phyloP scores from a whole-genome alignment of 2,329 filamentous ascomycete species.

The Xylariaceae sp. region DNA sequence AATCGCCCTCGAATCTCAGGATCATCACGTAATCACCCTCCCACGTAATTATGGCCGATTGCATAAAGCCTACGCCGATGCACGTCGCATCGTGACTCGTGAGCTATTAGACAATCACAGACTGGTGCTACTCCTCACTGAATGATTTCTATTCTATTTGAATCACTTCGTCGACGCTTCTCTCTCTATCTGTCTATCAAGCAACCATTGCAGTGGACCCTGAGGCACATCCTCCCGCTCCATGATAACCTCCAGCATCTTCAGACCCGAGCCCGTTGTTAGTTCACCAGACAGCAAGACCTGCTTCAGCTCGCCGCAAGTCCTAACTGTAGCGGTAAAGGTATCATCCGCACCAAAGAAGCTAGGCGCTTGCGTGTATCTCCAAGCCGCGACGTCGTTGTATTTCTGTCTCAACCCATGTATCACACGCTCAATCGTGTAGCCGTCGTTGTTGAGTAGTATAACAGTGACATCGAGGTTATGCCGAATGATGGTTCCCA shows the following conservation, averaged over 20 bases:
- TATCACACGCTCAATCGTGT: slow-evolving; percentile 58
- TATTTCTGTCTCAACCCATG: slow-evolving; percentile 53
- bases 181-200: slow-evolving; percentile 7
- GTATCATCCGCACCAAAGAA: slow-evolving; percentile 47
- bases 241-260: slow-evolving; percentile 35
- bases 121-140: too few species aligned
- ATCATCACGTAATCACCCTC: too few species aligned
- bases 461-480: slow-evolving; percentile 49
- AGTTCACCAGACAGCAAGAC: slow-evolving; percentile 28
- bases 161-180: too few species aligned
- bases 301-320: slow-evolving; percentile 43
- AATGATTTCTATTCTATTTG: too few species aligned
- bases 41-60: too few species aligned
- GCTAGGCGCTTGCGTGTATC: slow-evolving; percentile 46
- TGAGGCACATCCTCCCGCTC: slow-evolving; percentile 32
- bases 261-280: slow-evolving; percentile 23
- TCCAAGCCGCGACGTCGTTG: slow-evolving; percentile 55
- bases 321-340: slow-evolving; percentile 39
- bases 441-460: slow-evolving; percentile 58
- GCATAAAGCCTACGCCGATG: too few species aligned
- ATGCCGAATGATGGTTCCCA: slow-evolving; percentile 60
- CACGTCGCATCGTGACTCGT: too few species aligned
- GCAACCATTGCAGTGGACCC: slow-evolving; percentile 17
- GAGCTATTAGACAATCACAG: too few species aligned
- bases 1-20: too few species aligned